These are phyloP conservation scores for Rhipidocladum racemiflorum DNA, from an alignment of 176 grass and related monocot genomes.

Conservation along the genomic window DNA sequence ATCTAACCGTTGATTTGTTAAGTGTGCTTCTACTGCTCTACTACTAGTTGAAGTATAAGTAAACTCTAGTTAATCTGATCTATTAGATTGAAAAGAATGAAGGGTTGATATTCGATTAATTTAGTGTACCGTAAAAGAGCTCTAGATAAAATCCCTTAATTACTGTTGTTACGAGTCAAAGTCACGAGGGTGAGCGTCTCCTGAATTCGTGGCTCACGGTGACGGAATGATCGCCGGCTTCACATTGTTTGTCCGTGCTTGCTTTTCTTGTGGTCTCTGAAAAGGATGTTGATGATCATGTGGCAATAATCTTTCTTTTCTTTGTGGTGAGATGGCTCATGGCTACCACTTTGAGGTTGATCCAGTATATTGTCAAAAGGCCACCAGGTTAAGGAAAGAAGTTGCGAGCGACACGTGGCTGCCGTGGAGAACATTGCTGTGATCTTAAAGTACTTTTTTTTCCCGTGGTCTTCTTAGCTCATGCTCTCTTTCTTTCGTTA, in stretches of 20 bases:
- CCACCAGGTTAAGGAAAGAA: conserved; percentile 32
- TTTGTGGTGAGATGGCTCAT: not conserved
- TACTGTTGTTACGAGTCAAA: no score
- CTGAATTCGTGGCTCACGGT: not conserved
- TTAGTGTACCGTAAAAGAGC: no score
- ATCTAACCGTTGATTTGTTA: no score
- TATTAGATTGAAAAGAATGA: no score
- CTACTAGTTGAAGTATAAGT: no score
- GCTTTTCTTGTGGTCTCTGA: conserved; percentile 4
- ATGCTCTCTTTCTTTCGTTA: no score
- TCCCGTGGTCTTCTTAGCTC: no score
- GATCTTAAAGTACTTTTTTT: not conserved
- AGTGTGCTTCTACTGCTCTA: no score
- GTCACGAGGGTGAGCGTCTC: not conserved
- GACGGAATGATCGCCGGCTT: not conserved
- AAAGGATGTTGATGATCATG: not conserved
- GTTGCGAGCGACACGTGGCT: not conserved
- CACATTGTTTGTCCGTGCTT: not conserved
- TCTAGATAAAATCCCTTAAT: no score
- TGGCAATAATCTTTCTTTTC: not conserved
- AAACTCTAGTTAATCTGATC: no score
- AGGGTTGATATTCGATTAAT: no score
- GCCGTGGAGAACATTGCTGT: not conserved
- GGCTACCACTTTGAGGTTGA: not conserved
- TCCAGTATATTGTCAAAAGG: not conserved